phyloP scores from a whole-genome alignment of 495 filamentous ascomycete genomes.

The Schizothecium vesticola region DNA sequence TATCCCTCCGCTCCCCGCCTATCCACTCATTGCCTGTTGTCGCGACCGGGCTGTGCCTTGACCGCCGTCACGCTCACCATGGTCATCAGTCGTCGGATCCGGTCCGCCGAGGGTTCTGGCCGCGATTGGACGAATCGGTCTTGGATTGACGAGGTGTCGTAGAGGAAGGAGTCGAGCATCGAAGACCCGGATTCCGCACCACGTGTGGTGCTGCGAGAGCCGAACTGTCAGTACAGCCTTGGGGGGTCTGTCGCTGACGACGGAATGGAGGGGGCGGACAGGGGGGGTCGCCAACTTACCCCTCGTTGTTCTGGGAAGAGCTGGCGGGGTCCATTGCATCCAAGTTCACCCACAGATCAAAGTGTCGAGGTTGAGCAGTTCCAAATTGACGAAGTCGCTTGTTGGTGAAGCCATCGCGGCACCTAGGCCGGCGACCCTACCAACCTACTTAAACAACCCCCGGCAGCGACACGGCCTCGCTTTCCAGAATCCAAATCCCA shows the following conservation, averaged over 20 bases:
- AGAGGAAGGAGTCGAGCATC: background rate
- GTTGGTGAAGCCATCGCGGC: background rate
- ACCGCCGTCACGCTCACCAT: background rate
- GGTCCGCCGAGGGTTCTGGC: background rate
- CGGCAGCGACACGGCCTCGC: background rate
- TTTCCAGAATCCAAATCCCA: background rate
- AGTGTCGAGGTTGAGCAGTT: background rate
- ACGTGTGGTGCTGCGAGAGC: background rate
- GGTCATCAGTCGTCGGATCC: background rate
- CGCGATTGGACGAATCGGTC: background rate
- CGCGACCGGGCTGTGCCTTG: background rate
- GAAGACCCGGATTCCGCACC: background rate
- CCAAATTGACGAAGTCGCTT: background rate
- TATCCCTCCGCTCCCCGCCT: background rate
- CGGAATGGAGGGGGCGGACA: background rate
- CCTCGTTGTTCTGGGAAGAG: background rate
- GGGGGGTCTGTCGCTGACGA: background rate
- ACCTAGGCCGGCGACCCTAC: background rate
- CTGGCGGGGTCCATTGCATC: background rate
- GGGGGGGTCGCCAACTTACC: background rate
- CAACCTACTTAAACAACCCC: background rate
- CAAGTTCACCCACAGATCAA: background rate
- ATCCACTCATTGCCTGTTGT: background rate
- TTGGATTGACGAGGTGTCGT: background rate
- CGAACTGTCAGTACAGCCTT: background rate